These are phyloP conservation scores for Penicillium ochrochloron DNA, from an alignment of 495 filamentous ascomycete species.

Conservation along the genomic window DNA sequence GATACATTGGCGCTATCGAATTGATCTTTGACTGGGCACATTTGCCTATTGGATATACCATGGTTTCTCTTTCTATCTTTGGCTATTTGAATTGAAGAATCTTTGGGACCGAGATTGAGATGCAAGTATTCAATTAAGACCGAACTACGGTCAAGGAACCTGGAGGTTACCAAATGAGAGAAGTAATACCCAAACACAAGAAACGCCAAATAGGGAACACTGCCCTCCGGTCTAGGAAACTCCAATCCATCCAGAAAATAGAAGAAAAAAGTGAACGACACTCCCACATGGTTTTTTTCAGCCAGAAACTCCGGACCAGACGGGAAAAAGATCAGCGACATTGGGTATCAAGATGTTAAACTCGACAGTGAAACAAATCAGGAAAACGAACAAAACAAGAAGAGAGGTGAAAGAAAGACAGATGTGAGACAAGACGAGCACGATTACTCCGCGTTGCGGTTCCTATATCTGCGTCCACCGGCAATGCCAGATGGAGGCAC, in stretches of 20 bases:
- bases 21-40: not conserved
- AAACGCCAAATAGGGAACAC: slow-evolving; percentile 11
- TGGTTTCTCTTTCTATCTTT: not conserved
- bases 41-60: slow-evolving; percentile 12
- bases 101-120: not conserved
- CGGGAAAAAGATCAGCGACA: slow-evolving; percentile 25
- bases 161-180: not conserved
- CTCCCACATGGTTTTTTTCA: slow-evolving; percentile 22
- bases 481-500: slow-evolving; percentile 47
- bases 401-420: slow-evolving; percentile 10
- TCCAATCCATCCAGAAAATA: slow-evolving; percentile 14
- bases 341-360: slow-evolving; percentile 35
- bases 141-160: not conserved
- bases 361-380: slow-evolving; percentile 5
- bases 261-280: slow-evolving; percentile 16
- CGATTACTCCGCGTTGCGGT: slow-evolving; percentile 33
- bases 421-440: not conserved
- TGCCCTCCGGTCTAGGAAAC: slow-evolving; percentile 4
- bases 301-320: slow-evolving; percentile 30
- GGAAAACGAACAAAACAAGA: slow-evolving; percentile 18
- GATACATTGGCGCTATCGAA: slow-evolving; percentile 9
- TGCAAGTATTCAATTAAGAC: slow-evolving; percentile 11
- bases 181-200: not conserved
- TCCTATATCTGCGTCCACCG: slow-evolving; percentile 34
- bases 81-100: slow-evolving; percentile 2